phyloP scores from a whole-genome alignment of 805 yeast genomes.

The Middelhovenomyces tepae region DNA sequence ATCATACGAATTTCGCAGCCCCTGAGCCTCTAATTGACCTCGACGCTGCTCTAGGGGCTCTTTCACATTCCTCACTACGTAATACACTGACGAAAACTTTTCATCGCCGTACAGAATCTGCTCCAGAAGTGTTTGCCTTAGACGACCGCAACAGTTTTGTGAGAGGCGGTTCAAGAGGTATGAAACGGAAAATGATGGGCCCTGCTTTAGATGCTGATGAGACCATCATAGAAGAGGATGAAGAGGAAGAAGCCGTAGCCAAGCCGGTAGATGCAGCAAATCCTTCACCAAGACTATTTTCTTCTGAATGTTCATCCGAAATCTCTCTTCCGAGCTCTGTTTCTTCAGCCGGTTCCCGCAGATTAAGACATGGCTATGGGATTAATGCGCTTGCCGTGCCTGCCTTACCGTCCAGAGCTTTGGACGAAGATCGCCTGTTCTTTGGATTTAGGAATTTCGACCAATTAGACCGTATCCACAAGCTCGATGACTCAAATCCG shows the following conservation, averaged over 20 bases:
- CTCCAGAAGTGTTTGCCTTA: constrained; percentile 39
- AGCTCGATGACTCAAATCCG: neutral
- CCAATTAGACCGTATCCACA: neutral
- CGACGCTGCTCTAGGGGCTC: constrained; percentile 41
- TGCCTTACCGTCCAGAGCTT: neutral
- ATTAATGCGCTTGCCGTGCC: too few relatives aligned
- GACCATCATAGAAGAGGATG: constrained; percentile 3
- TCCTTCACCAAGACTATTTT: neutral
- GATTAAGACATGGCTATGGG: neutral
- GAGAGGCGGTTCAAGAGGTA: too few relatives aligned
- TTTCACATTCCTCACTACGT: constrained; percentile 22
- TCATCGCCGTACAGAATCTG: constrained; percentile 49
- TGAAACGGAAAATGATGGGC: neutral
- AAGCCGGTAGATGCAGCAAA: neutral
- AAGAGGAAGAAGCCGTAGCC: constrained; percentile 1
- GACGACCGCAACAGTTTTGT: too few relatives aligned
- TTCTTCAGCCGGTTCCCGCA: neutral
- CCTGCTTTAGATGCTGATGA: neutral
- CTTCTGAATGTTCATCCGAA: neutral
- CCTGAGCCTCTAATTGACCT: constrained; percentile 52
- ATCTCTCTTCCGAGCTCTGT: neutral
- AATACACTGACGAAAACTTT: constrained; percentile 9
- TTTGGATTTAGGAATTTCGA: neutral
- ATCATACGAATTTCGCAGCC: constrained; percentile 20
- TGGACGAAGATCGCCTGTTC: neutral